Evolutionary conservation across 2,329 filamentous ascomycete genomes (phyloP), one percentile per base, ranked within the genome.

Genomic region (Verruconis gallopava): DNA sequence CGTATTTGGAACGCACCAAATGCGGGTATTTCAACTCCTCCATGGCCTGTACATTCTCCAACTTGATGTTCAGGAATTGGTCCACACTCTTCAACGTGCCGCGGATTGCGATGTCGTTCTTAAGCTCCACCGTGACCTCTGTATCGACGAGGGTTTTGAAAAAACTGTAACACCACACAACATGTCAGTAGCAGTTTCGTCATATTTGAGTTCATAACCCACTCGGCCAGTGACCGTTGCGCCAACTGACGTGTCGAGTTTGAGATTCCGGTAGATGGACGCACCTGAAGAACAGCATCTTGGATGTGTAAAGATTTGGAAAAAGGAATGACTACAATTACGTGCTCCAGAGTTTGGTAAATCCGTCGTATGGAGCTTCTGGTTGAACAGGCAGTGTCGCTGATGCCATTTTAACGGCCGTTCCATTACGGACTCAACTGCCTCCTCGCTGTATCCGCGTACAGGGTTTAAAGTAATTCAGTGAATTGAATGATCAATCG

Each of bases 51-150:
- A 96, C 93, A 57, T 95, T 85, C 57, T 98, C 91, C 39, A 98
- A 77, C 13, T 51, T 42, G 35, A 61, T 46, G 33, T 62, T 62
- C 39, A 61, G 37, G 28, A 60, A 60, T 1, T 59, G 54, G 39
- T 62, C 61, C 30, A 51, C 49, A 14, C 44, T 46, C 3, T 96
- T 98, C 51, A 98, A 73, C 25, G 81, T 93, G 51, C 91, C 91
- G 54, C 85, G 84, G 61, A 98, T 93, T 59, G 88, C 86, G 53
- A 98, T 93, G 66, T 98, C 91, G 63, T 98, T 98, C 68, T 98
- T 98, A 62, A 98, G 83, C 70, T 98, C 91, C 59, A 98, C 86
- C 37, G 88, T 96, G 57, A 98, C 88, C 69, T 93, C 80, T 53
- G 91, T 82, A 69, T 95, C 91, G 61, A 95, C 93, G 56, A 96